A percentile compares a stretch with the other conserved stretches of the same genome.
Conservation (phyloP, 106 monocot genomes). For the Dioscorea zingiberensis region DNA sequence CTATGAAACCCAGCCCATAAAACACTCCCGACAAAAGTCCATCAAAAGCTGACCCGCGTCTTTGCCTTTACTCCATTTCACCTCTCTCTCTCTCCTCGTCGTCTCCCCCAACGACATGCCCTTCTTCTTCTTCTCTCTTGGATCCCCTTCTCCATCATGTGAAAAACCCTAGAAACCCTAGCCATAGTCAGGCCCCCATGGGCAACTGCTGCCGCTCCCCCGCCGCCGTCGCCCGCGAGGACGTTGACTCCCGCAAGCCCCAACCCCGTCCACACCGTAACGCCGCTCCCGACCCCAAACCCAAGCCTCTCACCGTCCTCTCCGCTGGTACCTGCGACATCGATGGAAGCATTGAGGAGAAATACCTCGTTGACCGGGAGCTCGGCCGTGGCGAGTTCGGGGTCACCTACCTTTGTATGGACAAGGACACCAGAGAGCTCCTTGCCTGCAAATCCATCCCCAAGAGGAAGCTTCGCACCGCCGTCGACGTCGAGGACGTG, state of each 20-base stretch:
- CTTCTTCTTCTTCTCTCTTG: not conserved
- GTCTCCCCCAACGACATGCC: not conserved
- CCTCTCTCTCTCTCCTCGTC: not conserved
- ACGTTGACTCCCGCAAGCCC: slow-evolving; percentile 42
- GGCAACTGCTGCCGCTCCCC: slow-evolving; percentile 99
- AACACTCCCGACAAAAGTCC: not conserved
- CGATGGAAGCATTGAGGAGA: slow-evolving; percentile 32
- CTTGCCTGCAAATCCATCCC: slow-evolving; percentile 99
- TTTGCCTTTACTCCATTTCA: no score
- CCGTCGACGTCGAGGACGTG: slow-evolving; percentile 93
- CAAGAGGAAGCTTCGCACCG: slow-evolving; percentile 90
- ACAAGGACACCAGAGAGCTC: slow-evolving; percentile 55
- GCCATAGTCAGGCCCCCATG: slow-evolving; percentile 18
- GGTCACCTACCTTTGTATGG: slow-evolving; percentile 90
- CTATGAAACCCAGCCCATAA: not conserved
- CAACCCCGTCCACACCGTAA: slow-evolving; percentile 5
- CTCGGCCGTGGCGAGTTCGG: slow-evolving; percentile 92
- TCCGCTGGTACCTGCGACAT: slow-evolving; percentile 5
- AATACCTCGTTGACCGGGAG: slow-evolving; percentile 62
- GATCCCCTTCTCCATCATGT: slow-evolving; percentile 5
- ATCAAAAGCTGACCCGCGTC: no score
- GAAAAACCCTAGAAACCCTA: slow-evolving; percentile 10
- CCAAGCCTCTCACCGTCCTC: slow-evolving; percentile 40
- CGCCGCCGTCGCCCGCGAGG: slow-evolving; percentile 85
- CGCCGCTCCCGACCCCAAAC: slow-evolving; percentile 7